Percentiles rank a stretch among this genome's conserved stretches.
These are phyloP conservation scores for Sanghuangporus weigelae DNA, from an alignment of 1,284 basidiomycete species.

Conservation along the genomic window DNA sequence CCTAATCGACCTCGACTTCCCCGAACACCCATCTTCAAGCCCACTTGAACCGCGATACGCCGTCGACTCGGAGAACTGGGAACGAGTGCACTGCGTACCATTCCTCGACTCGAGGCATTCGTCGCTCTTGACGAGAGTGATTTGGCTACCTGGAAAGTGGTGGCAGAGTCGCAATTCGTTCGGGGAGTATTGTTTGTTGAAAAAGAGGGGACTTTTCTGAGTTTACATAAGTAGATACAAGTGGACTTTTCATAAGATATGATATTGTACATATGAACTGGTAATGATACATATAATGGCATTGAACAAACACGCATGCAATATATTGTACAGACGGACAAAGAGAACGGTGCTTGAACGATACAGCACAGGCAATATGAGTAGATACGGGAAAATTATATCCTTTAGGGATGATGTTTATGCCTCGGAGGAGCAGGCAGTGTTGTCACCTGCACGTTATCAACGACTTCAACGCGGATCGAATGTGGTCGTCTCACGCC, in stretches of 20 bases:
- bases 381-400: no score
- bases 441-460: constrained; percentile 1
- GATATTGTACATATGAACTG: no score
- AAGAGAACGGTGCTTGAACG: no score
- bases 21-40: constrained; percentile 51
- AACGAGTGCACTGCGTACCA: constrained; percentile 65
- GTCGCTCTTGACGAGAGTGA: constrained; percentile 58
- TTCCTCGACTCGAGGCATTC: constrained; percentile 83
- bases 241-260: no score
- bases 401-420: background rate
- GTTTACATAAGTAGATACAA: background rate
- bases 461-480: constrained; percentile 2
- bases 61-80: constrained; percentile 60
- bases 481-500: background rate
- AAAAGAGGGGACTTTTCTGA: constrained; percentile 32
- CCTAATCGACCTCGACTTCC: constrained; percentile 83
- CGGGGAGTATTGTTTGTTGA: constrained; percentile 70
- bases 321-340: no score
- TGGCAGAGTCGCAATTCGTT: constrained; percentile 63
- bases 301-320: no score
- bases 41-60: constrained; percentile 75
- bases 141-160: constrained; percentile 70
- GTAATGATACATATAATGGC: no score
- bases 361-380: no score
- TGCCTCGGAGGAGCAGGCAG: constrained; percentile 9